Evolutionary conservation across 1,284 basidiomycete species (phyloP), one percentile per base, ranked within the genome.

Genomic region (Melanopsichium pennsylvanicum): DNA sequence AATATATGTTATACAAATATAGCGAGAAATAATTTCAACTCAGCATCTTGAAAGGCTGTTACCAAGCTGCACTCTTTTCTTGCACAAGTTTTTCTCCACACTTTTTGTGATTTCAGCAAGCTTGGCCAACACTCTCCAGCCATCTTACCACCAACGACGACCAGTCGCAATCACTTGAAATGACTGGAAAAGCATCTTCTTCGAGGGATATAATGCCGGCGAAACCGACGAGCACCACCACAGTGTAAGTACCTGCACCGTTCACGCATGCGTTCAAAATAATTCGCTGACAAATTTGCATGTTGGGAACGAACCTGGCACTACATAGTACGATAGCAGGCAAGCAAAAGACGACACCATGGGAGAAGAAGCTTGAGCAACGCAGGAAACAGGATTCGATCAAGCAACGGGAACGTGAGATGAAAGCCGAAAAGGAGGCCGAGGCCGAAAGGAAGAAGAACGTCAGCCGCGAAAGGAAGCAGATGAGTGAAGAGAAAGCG

Each of bases 401-500:
- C 58, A 74, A 74, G 66, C 63, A 62, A 27, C 29, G 55, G 16
- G 72, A 74, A 22, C 57, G 56, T 36, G 72, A 68, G 31, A 71
- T 74, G 69, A 70, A 64, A 51, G 59, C 54, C 22, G 67, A 60
- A 18, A 71, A 69, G 57, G 51, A 57, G 36, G 60, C 54, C 19
- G 59, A 59, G 39, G 55, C 51, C 4, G 56, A 67, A 32, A 48
- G 60, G 32, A 71, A 72, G 54, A 67, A 54, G 50, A 43, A 52
- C 15, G 49, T 64, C 10, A 66, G 52, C 3, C 42, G 54, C n/a
- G 72, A 74, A 42, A 45, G 72, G 29, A 71, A 72, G 51, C 62
- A 68, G 29, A 74, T 69, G 61, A 64, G 60, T 35, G 68, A 68
- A 33, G 72, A 74, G 29, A 70, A 67, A 51, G 72, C 60, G 8